A percentile compares a stretch with the other conserved stretches of the same genome.
Evolutionary conservation across 1,284 basidiomycete species (phyloP).

Genomic region (Spongispora temasekensis): DNA sequence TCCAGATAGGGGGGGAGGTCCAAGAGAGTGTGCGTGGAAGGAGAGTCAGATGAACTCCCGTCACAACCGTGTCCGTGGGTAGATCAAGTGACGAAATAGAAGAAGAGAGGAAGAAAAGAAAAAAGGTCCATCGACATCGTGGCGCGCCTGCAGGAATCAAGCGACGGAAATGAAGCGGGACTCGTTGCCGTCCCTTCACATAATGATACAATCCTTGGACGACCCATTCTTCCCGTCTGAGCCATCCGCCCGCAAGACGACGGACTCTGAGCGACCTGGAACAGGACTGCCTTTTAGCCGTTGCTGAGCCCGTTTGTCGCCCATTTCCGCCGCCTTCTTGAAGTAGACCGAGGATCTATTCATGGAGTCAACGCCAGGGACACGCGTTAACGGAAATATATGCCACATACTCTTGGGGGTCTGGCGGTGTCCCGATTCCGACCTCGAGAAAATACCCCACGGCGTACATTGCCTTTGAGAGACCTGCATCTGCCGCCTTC

Average conservation of each 20-base stretch:
- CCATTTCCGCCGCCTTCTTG: slow-evolving; percentile 88
- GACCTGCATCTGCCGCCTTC: slow-evolving; percentile 86
- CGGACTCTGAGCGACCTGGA: slow-evolving; percentile 61
- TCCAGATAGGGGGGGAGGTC: slow-evolving; percentile 3
- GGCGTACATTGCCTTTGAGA: slow-evolving; percentile 94
- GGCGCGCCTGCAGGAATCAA: slow-evolving; percentile 6
- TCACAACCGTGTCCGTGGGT: slow-evolving; percentile 18
- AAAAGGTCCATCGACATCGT: not conserved
- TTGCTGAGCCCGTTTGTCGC: slow-evolving; percentile 91
- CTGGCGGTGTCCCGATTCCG: slow-evolving; percentile 78
- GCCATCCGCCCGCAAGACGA: slow-evolving; percentile 53
- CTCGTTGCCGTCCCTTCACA: too few species aligned
- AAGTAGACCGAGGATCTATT: slow-evolving; percentile 80
- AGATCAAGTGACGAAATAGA: slow-evolving; percentile 12
- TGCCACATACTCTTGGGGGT: slow-evolving; percentile 56
- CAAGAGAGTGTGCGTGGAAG: slow-evolving; percentile 4
- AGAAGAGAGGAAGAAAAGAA: not conserved
- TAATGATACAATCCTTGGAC: slow-evolving; percentile 84
- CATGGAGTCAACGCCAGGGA: not conserved
- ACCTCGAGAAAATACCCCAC: slow-evolving; percentile 97
- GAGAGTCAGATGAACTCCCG: not conserved
- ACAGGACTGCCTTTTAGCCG: slow-evolving; percentile 72
- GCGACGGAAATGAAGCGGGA: too few species aligned
- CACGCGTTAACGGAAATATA: too few species aligned
- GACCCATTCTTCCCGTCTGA: slow-evolving; percentile 37